Base-by-base conservation (phyloP, 768 basidiomycete genomes). In the Trametes maxima region DNA sequence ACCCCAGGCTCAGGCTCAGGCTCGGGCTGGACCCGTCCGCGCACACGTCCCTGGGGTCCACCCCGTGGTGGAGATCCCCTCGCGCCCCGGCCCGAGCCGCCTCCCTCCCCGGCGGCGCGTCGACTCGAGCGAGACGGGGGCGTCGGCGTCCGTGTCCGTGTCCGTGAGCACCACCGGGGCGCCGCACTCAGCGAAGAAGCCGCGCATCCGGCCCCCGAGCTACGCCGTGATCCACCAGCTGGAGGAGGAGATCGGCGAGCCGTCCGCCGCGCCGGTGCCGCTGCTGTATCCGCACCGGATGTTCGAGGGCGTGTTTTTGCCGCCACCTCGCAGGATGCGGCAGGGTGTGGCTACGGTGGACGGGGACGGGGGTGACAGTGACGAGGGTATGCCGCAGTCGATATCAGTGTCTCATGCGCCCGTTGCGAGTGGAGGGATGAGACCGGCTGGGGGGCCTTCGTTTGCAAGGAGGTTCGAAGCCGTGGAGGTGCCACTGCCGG, bases 181-280 rank as follows among this genome's bases (percentile, higher is more conserved):
- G 2, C 3, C 33, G 36, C 36, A 24, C 2, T 36, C 55, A 13
- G 37, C 55, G 40, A 50, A 43, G 48, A 58, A 58, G 16, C n/a
- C 28, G 28, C 48, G 40, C 37, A 50, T 58, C 25, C 57, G 40
- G 7, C 57, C 57, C 11, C 57, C 57, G 40, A 58, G 57, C 57
- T 58, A 58, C 33, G 57, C 57, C 17, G 46, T 58, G 19, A 39
- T 58, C 39, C 43, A 58, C 49, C 57, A 58, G 24, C 25, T 58
- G 4, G 57, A 58, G n/a, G 39, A 58, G 28, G 57, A 58, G 39
- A 50, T 58, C 25, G 17, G 40, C 16, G 17, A 3, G 48, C 47
- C 57, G 40, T 58, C 57, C 19, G 48, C 22, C 5, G 48, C 37
- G 17, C 57, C 57, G 2, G 17, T 58, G 11, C 57, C 57, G 17